Base-by-base conservation (phyloP, 169 alveolate species). In the Plasmodium adleri region DNA sequence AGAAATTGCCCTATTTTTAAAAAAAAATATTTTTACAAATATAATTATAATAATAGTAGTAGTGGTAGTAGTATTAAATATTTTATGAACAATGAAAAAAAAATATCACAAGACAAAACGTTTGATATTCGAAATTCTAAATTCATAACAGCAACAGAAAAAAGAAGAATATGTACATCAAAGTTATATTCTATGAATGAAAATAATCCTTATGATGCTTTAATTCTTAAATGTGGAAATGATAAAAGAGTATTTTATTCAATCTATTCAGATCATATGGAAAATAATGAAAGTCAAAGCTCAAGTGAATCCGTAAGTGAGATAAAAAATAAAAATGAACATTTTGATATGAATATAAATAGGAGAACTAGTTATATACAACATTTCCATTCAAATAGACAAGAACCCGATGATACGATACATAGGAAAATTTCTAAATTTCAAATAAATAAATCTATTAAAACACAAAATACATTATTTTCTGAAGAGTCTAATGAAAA, bases 401-500 rank as follows among this genome's bases (percentile, higher is more conserved):
- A 39, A 39, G 47, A 39, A 39, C 13, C 2, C 26, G 28, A 32
- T 78, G 26, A 28, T 43, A 32, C n/a, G 1, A 45, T 58, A 24
- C 15, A 24, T n/a, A 64, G 32, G 58, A 9, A 52, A n/a, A 50
- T 64, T 22, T 9, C 49, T n/a, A 56, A 64, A n/a, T 78, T 78
- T 47, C 58, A 50, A 49, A 68, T 78, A 50, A 78, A 66, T 32
- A 78, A 67, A 78, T 52, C 63, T 20, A 47, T 26, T 1, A 22
- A 17, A 64, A 75, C 45, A 63, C 59, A 17, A 56, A 64, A 52
- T 64, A 24, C 24, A 32, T 49, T 78, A 58, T 50, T 20, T 10
- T 71, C 68, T 17, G 56, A 78, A 58, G 76, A 52, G 4, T 78
- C 89, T 17, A 78, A 76, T 52, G 75, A 49, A 32, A 43, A 66